Percentiles rank a stretch among this genome's conserved stretches.
Evolutionary conservation across 2,329 filamentous ascomycete genomes (phyloP).

Genomic region (Fusarium camptoceras): DNA sequence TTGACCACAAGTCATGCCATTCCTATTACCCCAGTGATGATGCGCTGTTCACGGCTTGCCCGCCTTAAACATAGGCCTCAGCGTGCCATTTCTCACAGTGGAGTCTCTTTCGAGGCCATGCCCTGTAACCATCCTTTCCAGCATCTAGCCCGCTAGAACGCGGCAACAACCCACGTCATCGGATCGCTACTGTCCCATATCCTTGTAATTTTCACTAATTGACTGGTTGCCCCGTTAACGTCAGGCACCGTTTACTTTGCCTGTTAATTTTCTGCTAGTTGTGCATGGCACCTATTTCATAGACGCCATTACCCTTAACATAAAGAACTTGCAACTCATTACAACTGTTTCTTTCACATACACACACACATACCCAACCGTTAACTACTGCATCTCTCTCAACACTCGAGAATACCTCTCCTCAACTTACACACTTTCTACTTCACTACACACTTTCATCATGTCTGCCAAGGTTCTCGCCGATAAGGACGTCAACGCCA

Average conservation of each 20-base stretch:
- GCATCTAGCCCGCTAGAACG: conserved; percentile 12
- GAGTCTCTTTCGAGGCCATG: not conserved
- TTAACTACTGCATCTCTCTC: not conserved
- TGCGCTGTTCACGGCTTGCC: conserved; percentile 37
- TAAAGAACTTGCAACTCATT: conserved; percentile 28
- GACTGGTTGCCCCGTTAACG: conserved; percentile 46
- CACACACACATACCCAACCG: conserved; percentile 1
- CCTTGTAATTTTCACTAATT: conserved; percentile 29
- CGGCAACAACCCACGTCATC: conserved; percentile 22
- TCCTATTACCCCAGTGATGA: conserved; percentile 43
- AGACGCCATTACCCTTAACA: conserved; percentile 19
- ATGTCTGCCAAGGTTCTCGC: conserved; percentile 73
- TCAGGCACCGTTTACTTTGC: conserved; percentile 40
- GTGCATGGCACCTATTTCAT: conserved; percentile 31
- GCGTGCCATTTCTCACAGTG: conserved; percentile 39
- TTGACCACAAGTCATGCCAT: conserved; percentile 23
- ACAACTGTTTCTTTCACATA: conserved; percentile 11
- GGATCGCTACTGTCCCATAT: conserved; percentile 11
- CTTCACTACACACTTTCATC: conserved; percentile 30
- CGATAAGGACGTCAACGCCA: conserved; percentile 73
- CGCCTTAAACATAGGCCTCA: conserved; percentile 9
- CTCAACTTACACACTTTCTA: not conserved
- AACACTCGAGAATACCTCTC: conserved; percentile 1
- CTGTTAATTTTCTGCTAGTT: conserved; percentile 31
- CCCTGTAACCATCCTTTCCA: conserved; percentile 31